Percentiles rank a stretch among this genome's conserved stretches.
Evolutionary conservation across 2,329 filamentous ascomycete genomes (phyloP).

Genomic region (Botrytis fragariae): DNA sequence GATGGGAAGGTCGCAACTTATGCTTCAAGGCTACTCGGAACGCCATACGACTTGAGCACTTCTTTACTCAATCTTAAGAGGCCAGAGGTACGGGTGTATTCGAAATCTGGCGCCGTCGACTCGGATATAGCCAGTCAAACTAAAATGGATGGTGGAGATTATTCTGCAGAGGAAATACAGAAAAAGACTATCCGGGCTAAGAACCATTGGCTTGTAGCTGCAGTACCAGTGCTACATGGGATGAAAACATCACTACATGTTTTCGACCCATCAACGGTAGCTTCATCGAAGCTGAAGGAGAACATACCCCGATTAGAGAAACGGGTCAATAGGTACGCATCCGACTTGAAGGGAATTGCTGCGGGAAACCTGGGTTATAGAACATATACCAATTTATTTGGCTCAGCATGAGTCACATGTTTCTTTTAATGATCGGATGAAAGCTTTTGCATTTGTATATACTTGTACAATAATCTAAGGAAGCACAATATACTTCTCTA

Average conservation of each 20-base stretch:
- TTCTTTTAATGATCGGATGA: not conserved
- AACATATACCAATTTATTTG: conserved; percentile 22
- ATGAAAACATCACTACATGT: conserved; percentile 41
- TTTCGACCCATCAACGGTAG: conserved; percentile 10
- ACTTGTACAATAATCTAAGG: conserved; percentile 49
- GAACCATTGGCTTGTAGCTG: conserved; percentile 34
- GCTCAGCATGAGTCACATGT: conserved; percentile 1
- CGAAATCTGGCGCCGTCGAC: not conserved
- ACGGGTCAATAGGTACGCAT: not conserved
- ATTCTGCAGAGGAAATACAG: not conserved
- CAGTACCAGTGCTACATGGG: conserved; percentile 42
- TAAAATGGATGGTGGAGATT: not conserved
- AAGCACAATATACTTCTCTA: conserved; percentile 93
- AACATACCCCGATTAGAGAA: not conserved
- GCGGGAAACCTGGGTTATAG: conserved; percentile 1
- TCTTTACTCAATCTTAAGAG: conserved; percentile 1
- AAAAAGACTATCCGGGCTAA: not conserved
- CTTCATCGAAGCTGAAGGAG: conserved; percentile 26
- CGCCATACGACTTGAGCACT: conserved; percentile 16
- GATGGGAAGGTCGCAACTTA: conserved; percentile 43
- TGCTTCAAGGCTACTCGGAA: conserved; percentile 33
- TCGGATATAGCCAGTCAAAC: not conserved
- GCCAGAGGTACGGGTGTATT: not conserved
- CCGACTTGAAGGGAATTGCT: conserved; percentile 10
- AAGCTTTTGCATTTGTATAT: conserved; percentile 19